Percentiles rank a stretch among this genome's conserved stretches.
These are phyloP conservation scores for Leishmania gerbilli DNA, from an alignment of 208 protist species.

Conservation along the genomic window DNA sequence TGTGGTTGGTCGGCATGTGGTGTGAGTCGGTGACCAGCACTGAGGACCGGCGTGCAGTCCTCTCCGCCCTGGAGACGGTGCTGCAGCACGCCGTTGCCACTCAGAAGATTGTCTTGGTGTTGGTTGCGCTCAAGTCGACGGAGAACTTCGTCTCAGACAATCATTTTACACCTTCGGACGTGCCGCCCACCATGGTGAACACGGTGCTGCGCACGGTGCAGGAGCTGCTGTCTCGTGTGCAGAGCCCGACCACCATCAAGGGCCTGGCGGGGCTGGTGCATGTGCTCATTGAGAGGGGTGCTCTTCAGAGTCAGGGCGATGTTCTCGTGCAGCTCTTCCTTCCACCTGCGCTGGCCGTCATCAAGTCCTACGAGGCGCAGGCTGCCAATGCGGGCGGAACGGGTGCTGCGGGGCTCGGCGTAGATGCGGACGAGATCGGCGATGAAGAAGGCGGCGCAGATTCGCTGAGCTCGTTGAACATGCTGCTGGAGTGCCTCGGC, in stretches of 20 bases:
- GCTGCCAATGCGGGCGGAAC: background rate
- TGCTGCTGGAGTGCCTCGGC: slow-evolving; percentile 64
- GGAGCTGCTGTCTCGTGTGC: slow-evolving; percentile 47
- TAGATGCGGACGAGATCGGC: slow-evolving; percentile 6
- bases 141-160: slow-evolving; percentile 75
- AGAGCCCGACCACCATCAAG: slow-evolving; percentile 42
- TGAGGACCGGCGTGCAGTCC: slow-evolving; percentile 41
- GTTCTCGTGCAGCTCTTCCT: slow-evolving; percentile 60
- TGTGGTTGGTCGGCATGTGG: slow-evolving; percentile 90
- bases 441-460: slow-evolving; percentile 32
- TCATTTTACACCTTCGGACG: slow-evolving; percentile 50
- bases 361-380: slow-evolving; percentile 15
- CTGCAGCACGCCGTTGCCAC: slow-evolving; percentile 31
- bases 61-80: slow-evolving; percentile 54
- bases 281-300: slow-evolving; percentile 54
- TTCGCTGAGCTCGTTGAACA: slow-evolving; percentile 39
- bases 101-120: slow-evolving; percentile 41
- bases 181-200: slow-evolving; percentile 46
- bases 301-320: slow-evolving; percentile 39
- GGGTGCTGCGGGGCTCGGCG: background rate
- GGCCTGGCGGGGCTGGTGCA: slow-evolving; percentile 57
- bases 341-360: slow-evolving; percentile 38
- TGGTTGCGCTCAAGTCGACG: slow-evolving; percentile 54
- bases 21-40: slow-evolving; percentile 62
- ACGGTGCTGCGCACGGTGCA: slow-evolving; percentile 52